A percentile compares a stretch with the other conserved stretches of the same genome.
These are phyloP conservation scores for Prosopis cineraria DNA, from an alignment of 306 rosid species.

Conservation along the genomic window DNA sequence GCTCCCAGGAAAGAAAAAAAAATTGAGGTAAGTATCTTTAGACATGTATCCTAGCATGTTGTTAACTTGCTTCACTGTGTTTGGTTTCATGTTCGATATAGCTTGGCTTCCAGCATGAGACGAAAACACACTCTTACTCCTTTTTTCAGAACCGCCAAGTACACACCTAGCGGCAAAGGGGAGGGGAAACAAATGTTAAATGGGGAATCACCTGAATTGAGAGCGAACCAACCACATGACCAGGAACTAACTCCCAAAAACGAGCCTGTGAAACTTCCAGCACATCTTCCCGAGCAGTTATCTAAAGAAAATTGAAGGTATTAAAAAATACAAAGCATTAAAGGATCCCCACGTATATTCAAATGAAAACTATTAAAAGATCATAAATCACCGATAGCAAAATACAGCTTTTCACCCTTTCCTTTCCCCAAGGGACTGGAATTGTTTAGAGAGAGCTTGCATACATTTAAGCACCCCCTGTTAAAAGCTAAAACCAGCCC, in stretches of 20 bases:
- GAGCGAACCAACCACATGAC: constrained; percentile 83
- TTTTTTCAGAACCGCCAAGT: neutral
- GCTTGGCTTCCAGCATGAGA: too few relatives aligned
- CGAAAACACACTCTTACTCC: neutral
- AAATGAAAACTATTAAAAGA: constrained; percentile 25
- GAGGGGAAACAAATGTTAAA: too few relatives aligned
- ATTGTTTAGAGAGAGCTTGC: neutral
- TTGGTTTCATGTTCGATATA: too few relatives aligned
- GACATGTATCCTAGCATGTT: constrained; percentile 11
- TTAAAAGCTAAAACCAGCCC: neutral
- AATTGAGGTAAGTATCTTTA: neutral
- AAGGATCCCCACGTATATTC: neutral
- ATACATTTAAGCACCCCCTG: neutral
- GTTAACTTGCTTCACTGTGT: constrained; percentile 1
- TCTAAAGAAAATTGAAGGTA: constrained; percentile 39
- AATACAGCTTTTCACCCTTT: constrained; percentile 4
- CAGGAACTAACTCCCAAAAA: constrained; percentile 97
- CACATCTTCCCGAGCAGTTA: constrained; percentile 74
- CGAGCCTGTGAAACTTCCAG: constrained; percentile 77
- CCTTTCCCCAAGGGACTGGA: neutral
- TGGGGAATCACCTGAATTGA: constrained; percentile 56
- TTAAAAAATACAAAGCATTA: neutral
- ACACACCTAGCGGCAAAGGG: neutral
- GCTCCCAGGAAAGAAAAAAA: neutral
- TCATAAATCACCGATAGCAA: constrained; percentile 5